A percentile compares a stretch with the other conserved stretches of the same genome.
Evolutionary conservation across 2,329 filamentous ascomycete genomes (phyloP).

Genomic region (Didymellaceae sp.): DNA sequence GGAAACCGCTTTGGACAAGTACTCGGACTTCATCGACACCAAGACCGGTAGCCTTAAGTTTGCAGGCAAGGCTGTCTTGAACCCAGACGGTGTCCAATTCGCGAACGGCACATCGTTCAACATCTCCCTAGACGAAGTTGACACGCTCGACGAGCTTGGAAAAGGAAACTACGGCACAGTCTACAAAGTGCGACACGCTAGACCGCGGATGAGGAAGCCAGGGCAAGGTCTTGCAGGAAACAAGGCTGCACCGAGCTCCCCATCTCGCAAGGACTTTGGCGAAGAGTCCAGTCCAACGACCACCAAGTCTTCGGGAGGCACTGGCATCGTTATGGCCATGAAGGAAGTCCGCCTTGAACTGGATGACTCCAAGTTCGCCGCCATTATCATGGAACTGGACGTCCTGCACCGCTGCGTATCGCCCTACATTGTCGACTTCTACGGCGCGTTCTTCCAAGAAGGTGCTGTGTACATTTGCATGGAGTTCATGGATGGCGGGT

Average conservation of each 20-base stretch:
- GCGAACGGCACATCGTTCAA: conserved; percentile 86
- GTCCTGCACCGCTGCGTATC: conserved; percentile 94
- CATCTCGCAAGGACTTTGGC: conserved; percentile 37
- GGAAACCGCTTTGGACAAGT: conserved; percentile 66
- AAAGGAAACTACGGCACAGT: conserved; percentile 99
- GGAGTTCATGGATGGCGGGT: conserved; percentile 98
- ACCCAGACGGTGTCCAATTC: conserved; percentile 89
- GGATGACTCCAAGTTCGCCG: conserved; percentile 94
- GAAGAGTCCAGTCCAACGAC: conserved; percentile 48
- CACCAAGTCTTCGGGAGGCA: conserved; percentile 55
- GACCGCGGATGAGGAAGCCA: conserved; percentile 67
- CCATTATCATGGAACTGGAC: conserved; percentile 97
- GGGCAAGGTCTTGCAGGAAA: conserved; percentile 67
- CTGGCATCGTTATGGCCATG: conserved; percentile 95
- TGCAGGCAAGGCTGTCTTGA: conserved; percentile 89
- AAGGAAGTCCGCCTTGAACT: conserved; percentile 96
- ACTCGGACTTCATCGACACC: conserved; percentile 84
- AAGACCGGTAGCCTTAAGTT: conserved; percentile 92
- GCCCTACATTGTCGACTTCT: conserved; percentile 98
- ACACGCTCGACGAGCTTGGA: conserved; percentile 89
- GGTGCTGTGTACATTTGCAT: conserved; percentile 99
- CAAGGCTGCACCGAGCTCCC: conserved; percentile 51
- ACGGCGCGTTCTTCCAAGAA: conserved; percentile 98
- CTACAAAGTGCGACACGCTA: conserved; percentile 90
- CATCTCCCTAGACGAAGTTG: conserved; percentile 94